Evolutionary conservation across 2,329 filamentous ascomycete genomes (phyloP).

Genomic region (Dactylonectria macrodidyma): DNA sequence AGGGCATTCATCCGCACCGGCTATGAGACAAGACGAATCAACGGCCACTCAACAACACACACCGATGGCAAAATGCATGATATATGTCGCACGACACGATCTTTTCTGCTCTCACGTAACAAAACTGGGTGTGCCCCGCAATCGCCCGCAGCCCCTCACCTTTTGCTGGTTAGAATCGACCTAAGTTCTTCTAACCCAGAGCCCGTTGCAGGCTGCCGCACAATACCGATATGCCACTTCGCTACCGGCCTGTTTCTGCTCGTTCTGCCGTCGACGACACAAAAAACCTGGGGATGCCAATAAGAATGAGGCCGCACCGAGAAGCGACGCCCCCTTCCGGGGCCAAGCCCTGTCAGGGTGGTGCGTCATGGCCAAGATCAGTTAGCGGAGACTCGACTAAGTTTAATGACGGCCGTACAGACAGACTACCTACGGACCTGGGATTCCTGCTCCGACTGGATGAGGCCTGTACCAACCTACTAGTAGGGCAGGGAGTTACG

Average conservation of each 20-base stretch:
- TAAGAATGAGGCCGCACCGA: conserved; percentile 43
- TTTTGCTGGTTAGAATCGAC: conserved; percentile 4
- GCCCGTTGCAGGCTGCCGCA: conserved; percentile 2
- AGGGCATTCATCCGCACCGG: not conserved
- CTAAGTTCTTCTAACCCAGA: not conserved
- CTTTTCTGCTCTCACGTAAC: not conserved
- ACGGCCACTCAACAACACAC: not conserved
- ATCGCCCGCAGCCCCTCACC: conserved; percentile 17
- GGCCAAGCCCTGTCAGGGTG: conserved; percentile 31
- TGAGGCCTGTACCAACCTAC: too few relatives aligned
- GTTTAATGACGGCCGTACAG: not conserved
- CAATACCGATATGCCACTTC: conserved; percentile 1
- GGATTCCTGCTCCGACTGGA: too few relatives aligned
- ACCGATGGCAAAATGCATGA: conserved; percentile 10
- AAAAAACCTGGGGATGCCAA: conserved; percentile 48
- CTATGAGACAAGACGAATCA: not conserved
- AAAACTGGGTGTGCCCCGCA: conserved; percentile 19
- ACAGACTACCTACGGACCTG: too few relatives aligned
- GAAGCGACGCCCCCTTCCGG: conserved; percentile 42
- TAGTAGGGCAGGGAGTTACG: too few relatives aligned
- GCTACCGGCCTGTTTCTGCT: not conserved
- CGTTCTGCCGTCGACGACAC: conserved; percentile 11
- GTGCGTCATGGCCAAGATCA: conserved; percentile 14
- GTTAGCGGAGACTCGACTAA: conserved; percentile 2
- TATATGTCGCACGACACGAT: not conserved